Base-by-base conservation (phyloP, 352 stramenopile species). In the Phytophthora sojae region DNA sequence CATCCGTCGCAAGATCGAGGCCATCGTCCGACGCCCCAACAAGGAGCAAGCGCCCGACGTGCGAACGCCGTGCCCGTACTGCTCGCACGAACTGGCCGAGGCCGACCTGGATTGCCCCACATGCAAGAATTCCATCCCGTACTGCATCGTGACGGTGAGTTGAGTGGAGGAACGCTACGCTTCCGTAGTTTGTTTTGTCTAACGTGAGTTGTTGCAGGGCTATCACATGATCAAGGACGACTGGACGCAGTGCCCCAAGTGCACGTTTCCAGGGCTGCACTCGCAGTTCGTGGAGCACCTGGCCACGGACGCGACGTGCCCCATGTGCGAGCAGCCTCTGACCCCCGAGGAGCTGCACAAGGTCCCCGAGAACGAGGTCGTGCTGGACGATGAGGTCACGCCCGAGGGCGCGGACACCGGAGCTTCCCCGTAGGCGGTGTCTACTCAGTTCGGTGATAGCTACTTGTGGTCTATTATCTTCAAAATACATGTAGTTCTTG, bases 221-320 rank as follows among this genome's bases (percentile, higher is more conserved):
- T 92, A 87, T 71, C 96, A 99, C 84, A 98, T 99, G 93, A 82
- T 97, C 53, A 88, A 91, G 60, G 86, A 97, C 50, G 92, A 99
- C 77, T 98, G 93, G 92, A 94, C 83, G 32, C 76, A 88, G 60
- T 99, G 96, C 71, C 96, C 96, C 6, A 79, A 86, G 11, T 97
- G 89, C 62, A 79, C 82, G 1, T 96, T 98, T 76, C 96, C 96
- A 21, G 94, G 92, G 29, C 79, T 98, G 15, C 90, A 93, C 76
- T 96, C 90, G 59, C 86, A 97, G 57, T 96, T 98, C 57, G 68
- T 82, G 8, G 81, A 76, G 37, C 96, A 97, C 39, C 50, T 98
- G 23, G 73, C 83, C 55, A 79, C 78, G 0, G 89, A 96, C 23
- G 59, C 83, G 17, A 83, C 81, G 11, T 95, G 88, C 55, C 88